Base-by-base conservation (phyloP, 2,329 filamentous ascomycete species). In the Dryadomyces quercivorus region DNA sequence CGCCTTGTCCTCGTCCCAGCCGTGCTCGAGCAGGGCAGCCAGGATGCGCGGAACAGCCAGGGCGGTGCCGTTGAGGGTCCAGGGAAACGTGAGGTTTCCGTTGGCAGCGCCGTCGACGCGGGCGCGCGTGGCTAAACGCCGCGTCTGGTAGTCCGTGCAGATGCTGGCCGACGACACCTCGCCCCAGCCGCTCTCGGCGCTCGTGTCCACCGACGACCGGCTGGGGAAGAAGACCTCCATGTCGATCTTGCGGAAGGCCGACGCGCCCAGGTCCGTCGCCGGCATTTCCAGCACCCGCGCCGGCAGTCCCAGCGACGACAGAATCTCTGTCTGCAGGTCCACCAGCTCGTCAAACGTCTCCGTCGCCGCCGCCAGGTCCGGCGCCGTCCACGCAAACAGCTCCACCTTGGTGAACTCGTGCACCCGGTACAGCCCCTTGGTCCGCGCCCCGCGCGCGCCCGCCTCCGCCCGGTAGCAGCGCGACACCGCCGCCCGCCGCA, bases 361-460 rank as follows among this genome's bases (percentile, higher is more conserved):
- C 8, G 76, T 71, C 0, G 81, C 72, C 44, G 68, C 65, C 36
- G 64, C 65, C 2, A 63, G 55, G 53, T 81, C 75, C 1, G 87
- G 81, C 34, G 76, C 63, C 5, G 88, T 86, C 93, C 93, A 98
- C 0, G 86, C 90, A 66, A 98, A 97, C 75, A 98, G 84, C 69
- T 98, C 93, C 0, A 98, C 92, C 68, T 98, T 98, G 31, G 90
- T 95, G 70, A 98, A 98, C 70, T 98, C 93, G 70, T 98, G 93
- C 3, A 98, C 93, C 31, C 93, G 85, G 70, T 97, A 98, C 1
- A 98, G 73, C 5, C 93, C 93, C 70, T 95, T 96, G 1, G 91
- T 95, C 62, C 93, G 88, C 22, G 86, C 84, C 34, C 93, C 93
- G 43, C 92, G 78, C 1, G 90, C 88, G 36, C 93, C 93, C 0